Evolutionary conservation across 352 stramenopile species (phyloP).

Genomic region (Globisporangium cylindrosporum): DNA sequence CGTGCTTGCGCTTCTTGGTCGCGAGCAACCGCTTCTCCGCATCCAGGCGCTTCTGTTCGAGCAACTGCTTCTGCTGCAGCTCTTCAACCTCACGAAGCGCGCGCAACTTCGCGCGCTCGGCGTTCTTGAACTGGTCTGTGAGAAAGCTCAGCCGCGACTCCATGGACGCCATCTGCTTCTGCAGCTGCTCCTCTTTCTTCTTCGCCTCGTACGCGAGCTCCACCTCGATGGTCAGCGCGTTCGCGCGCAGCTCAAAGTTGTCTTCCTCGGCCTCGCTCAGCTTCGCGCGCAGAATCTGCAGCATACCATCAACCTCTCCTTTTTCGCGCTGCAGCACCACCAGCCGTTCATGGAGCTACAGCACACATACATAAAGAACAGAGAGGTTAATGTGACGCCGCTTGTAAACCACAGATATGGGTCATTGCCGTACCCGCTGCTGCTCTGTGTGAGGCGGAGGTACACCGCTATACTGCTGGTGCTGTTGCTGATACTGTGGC

Average conservation of each 20-base stretch:
- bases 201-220: conserved; percentile 44
- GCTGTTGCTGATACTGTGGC: conserved; percentile 1
- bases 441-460: not conserved
- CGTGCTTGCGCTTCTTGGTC: conserved; percentile 62
- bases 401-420: not conserved
- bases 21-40: conserved; percentile 64
- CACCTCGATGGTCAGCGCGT: conserved; percentile 47
- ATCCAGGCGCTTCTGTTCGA: conserved; percentile 65
- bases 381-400: not conserved
- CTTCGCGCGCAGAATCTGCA: conserved; percentile 48
- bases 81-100: conserved; percentile 53
- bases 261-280: conserved; percentile 51
- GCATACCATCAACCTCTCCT: conserved; percentile 47
- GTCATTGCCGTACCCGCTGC: not conserved
- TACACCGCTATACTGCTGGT: not conserved
- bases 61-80: conserved; percentile 47
- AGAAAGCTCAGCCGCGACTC: conserved; percentile 61
- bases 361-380: not conserved
- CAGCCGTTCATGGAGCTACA: conserved; percentile 32
- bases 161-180: conserved; percentile 41
- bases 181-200: conserved; percentile 40
- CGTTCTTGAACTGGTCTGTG: conserved; percentile 47
- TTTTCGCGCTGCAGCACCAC: conserved; percentile 47
- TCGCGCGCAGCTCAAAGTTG: conserved; percentile 58
- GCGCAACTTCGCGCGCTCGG: conserved; percentile 52